Evolutionary conservation across 2,329 filamentous ascomycete genomes (phyloP).

Genomic region (Cercospora beticola): DNA sequence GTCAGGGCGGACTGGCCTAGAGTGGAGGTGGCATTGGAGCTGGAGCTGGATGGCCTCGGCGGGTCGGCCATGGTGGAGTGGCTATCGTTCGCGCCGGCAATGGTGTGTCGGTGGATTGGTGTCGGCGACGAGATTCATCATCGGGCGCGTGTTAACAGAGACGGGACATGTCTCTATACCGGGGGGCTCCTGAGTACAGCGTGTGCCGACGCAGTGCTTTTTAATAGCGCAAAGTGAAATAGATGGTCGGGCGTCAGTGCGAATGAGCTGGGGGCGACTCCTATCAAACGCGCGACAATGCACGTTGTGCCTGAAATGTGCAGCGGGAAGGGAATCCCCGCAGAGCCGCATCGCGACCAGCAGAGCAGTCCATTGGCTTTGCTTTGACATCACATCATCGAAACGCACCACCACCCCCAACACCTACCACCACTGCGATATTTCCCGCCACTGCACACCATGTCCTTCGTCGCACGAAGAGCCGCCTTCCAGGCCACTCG

Average conservation of each 20-base stretch:
- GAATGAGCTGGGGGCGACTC: background rate
- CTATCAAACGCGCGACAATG: background rate
- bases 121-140: conserved; percentile 11
- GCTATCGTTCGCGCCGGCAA: background rate
- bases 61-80: conserved; percentile 4
- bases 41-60: conserved; percentile 12
- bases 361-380: conserved; percentile 4
- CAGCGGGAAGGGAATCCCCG: background rate
- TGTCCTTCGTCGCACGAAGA: conserved; percentile 50
- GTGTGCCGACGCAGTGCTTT: background rate
- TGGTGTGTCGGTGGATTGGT: conserved; percentile 2
- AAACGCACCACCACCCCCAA: background rate
- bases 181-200: background rate
- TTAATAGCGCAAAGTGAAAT: background rate
- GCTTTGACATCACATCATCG: conserved; percentile 5
- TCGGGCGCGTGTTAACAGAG: conserved; percentile 2
- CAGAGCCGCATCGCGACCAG: conserved; percentile 3
- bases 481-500: conserved; percentile 49
- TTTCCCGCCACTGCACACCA: conserved; percentile 33
- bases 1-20: conserved; percentile 30
- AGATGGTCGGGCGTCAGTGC: conserved; percentile 1
- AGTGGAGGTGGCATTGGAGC: conserved; percentile 27
- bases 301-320: background rate
- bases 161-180: background rate
- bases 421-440: conserved; percentile 9